Evolutionary conservation across 2,329 filamentous ascomycete species (phyloP).

Genomic region (Aspergillus awamori): DNA sequence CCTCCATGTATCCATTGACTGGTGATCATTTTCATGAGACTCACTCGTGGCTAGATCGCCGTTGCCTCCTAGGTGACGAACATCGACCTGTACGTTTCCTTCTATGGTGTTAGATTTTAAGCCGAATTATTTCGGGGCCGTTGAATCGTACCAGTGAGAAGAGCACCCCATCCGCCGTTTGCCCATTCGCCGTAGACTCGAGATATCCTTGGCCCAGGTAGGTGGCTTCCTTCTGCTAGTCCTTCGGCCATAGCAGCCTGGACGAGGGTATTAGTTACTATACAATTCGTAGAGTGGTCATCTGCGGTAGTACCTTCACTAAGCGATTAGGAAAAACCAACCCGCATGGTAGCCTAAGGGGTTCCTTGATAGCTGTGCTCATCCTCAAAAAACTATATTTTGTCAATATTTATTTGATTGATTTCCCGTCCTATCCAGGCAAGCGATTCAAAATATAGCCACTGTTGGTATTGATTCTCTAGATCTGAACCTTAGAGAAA

Average conservation of each 20-base stretch:
- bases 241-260: background rate
- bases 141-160: background rate
- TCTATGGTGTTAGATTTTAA: background rate
- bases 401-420: too few species aligned
- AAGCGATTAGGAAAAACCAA: background rate
- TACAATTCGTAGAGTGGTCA: too few species aligned
- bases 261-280: background rate
- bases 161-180: background rate
- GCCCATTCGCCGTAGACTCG: background rate
- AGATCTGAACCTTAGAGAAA: too few species aligned
- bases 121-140: background rate
- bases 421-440: too few species aligned
- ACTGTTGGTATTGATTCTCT: too few species aligned
- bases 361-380: background rate
- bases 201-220: background rate
- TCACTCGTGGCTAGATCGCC: background rate
- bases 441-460: too few species aligned
- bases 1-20: too few species aligned
- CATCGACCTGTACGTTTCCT: background rate
- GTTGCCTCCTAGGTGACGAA: background rate
- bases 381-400: too few species aligned
- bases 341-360: background rate
- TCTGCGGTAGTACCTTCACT: too few species aligned
- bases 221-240: background rate
- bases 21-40: too few species aligned